Evolutionary conservation across 345 rosid genomes (phyloP).

Genomic region (Laguncularia racemosa): DNA sequence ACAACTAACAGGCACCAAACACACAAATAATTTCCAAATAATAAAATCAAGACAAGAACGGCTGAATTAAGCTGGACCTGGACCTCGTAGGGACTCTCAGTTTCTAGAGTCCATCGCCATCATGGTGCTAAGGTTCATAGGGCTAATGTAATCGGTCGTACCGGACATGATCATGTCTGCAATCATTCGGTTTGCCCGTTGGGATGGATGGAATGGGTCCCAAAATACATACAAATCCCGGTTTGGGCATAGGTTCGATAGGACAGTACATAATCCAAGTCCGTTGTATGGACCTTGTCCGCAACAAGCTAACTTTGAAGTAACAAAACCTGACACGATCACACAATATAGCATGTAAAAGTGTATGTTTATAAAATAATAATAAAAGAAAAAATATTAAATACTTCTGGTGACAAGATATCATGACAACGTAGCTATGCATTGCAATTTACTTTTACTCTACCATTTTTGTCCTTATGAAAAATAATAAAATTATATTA

Average conservation of each 20-base stretch:
- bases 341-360: not conserved
- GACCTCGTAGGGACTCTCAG: not conserved
- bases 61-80: too few relatives aligned
- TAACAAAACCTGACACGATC: conserved; percentile 26
- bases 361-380: not conserved
- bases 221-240: conserved; percentile 37
- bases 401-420: too few relatives aligned
- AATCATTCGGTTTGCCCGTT: conserved; percentile 27
- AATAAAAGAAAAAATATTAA: too few relatives aligned
- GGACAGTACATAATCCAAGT: conserved; percentile 26
- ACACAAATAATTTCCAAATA: too few relatives aligned
- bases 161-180: conserved; percentile 23
- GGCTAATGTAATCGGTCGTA: conserved; percentile 24
- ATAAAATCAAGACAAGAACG: too few relatives aligned
- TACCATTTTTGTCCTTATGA: too few relatives aligned
- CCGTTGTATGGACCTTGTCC: conserved; percentile 51
- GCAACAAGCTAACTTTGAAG: conserved; percentile 47
- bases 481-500: too few relatives aligned
- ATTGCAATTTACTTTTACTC: too few relatives aligned
- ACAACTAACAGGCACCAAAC: too few relatives aligned
- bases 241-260: conserved; percentile 37
- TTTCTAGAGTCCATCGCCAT: conserved; percentile 29
- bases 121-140: conserved; percentile 47
- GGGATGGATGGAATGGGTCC: conserved; percentile 49
- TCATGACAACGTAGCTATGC: too few relatives aligned